Conservation (phyloP, 1,284 basidiomycete species). For the Meira miltonrushii region DNA sequence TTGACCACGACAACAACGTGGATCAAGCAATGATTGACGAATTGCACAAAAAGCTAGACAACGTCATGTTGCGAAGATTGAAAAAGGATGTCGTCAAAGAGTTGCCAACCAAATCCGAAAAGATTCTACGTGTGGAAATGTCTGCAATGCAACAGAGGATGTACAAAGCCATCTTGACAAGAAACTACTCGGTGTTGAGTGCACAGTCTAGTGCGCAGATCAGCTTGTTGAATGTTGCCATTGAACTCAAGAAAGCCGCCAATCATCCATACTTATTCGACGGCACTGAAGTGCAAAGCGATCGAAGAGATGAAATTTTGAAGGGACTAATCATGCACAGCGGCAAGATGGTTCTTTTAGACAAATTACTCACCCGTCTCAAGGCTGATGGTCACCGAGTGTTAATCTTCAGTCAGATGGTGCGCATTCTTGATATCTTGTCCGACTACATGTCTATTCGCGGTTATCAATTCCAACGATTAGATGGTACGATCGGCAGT, state of each 20-base stretch:
- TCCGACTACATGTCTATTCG: conserved; percentile 91
- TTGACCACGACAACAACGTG: conserved; percentile 72
- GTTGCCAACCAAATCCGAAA: conserved; percentile 94
- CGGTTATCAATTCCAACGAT: conserved; percentile 74
- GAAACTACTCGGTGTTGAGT: conserved; percentile 88
- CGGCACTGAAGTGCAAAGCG: conserved; percentile 76
- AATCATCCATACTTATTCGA: conserved; percentile 98
- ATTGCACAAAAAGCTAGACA: conserved; percentile 85
- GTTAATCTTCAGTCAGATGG: conserved; percentile 81
- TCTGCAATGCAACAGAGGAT: conserved; percentile 92
- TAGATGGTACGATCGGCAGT: conserved; percentile 71
- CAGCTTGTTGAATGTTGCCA: conserved; percentile 61
- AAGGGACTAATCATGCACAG: conserved; percentile 55
- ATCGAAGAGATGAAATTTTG: conserved; percentile 68
- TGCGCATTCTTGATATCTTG: conserved; percentile 95
- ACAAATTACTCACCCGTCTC: conserved; percentile 55
- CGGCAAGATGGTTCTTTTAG: conserved; percentile 57
- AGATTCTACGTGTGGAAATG: conserved; percentile 97
- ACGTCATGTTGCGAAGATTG: conserved; percentile 87
- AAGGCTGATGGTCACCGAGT: conserved; percentile 56
- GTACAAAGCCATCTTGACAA: conserved; percentile 96
- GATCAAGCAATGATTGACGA: conserved; percentile 64
- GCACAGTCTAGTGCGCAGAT: conserved; percentile 73
- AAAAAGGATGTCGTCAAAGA: conserved; percentile 98
- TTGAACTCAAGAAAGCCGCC: conserved; percentile 53